Evolutionary conservation across 2,329 filamentous ascomycete species (phyloP), one percentile per base, ranked within the genome.

Genomic region (Thielaviopsis punctulata): DNA sequence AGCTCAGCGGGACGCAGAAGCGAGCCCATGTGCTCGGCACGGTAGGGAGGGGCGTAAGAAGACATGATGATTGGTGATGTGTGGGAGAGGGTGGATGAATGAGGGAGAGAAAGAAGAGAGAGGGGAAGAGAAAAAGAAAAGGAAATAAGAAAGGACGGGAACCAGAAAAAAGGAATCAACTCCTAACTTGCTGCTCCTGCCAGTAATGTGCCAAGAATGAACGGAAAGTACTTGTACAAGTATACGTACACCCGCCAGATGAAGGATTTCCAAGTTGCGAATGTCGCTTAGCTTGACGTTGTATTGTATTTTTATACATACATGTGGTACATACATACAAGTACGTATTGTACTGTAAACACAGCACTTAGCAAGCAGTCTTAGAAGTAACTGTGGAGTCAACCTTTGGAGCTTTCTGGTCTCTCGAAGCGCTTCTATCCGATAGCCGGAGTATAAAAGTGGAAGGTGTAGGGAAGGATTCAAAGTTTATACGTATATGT

Each of bases 1-100:
- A 65, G 62, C 21, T 57, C 55, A 55, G 80, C 67, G 6, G 83
- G 82, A n/a, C 84, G 79, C 44, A 86, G 75, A 27, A 87, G 71
- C 13, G 82, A 86, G 59, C 83, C 84, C 59, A 86, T 71, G 60
- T 87, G 83, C 71, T 87, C 84, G 48, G 84, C 84, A 60, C 83
- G 75, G 70, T 85, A 86, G 27, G 83, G 83, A 19, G 68, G 68
- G 13, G 62, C 55, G 48, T 45, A 50, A 22, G 53, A 48, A 21
- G 46, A 36, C 52, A 53, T 53, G 52, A 19, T 39, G 24, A 24
- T 21, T 36, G 3, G 33, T 49, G 18, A 41, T 27, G 25, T 36
- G 18, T 22, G 30, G 24, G 18, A 25, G 36, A 24, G n/a, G 19
- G 44, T 36, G 27, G 22, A 19, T 41, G 22, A 22, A 9, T 9